Percentiles rank a stretch among this genome's conserved stretches.
phyloP scores from a whole-genome alignment of 352 stramenopile genomes.

The Phytophthora foliorum region DNA sequence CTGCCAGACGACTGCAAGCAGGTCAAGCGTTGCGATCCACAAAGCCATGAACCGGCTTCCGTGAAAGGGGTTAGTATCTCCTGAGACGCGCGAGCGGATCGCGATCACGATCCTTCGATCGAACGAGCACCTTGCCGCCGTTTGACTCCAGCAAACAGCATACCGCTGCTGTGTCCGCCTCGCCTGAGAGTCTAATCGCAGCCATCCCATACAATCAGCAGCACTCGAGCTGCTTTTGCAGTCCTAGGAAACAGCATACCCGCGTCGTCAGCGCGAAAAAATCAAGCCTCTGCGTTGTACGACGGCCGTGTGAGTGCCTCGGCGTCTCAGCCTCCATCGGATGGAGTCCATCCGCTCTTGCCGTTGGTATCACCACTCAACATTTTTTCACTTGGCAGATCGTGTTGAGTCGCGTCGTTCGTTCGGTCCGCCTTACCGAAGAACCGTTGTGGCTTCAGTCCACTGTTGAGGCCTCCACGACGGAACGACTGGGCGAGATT shows the following conservation, averaged over 20 bases:
- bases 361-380: slow-evolving; percentile 13
- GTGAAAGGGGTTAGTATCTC: slow-evolving; percentile 26
- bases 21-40: slow-evolving; percentile 24
- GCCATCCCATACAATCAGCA: slow-evolving; percentile 13
- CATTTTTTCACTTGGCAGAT: slow-evolving; percentile 20
- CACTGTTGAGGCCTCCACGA: slow-evolving; percentile 20
- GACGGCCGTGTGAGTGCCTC: slow-evolving; percentile 23
- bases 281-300: slow-evolving; percentile 30
- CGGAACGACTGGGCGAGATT: slow-evolving; percentile 24
- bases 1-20: slow-evolving; percentile 3
- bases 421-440: slow-evolving; percentile 19
- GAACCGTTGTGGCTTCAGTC: slow-evolving; percentile 16
- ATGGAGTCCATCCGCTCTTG: slow-evolving; percentile 20
- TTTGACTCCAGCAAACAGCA: slow-evolving; percentile 21
- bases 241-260: slow-evolving; percentile 27
- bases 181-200: neutral
- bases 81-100: slow-evolving; percentile 38
- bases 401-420: slow-evolving; percentile 30
- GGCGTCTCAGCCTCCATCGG: slow-evolving; percentile 25
- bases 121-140: slow-evolving; percentile 19
- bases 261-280: slow-evolving; percentile 29
- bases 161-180: slow-evolving; percentile 9
- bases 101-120: slow-evolving; percentile 35
- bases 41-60: slow-evolving; percentile 35
- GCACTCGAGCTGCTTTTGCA: neutral